Evolutionary conservation across 371 early-diverging fungal species (phyloP), one percentile per base, ranked within the genome.

Genomic region (Lichtheimia corymbifera): DNA sequence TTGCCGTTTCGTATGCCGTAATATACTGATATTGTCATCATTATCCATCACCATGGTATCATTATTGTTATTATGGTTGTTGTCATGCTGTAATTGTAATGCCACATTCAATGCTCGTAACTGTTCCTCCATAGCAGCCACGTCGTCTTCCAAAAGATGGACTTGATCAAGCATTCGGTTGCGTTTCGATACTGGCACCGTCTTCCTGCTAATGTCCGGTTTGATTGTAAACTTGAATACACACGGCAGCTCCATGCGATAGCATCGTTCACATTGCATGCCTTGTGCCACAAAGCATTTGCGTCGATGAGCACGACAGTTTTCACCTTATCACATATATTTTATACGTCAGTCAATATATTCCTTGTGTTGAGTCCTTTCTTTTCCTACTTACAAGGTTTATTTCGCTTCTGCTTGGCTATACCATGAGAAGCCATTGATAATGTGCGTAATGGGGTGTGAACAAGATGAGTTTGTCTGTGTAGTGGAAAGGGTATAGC

Each of bases 231-330:
- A 65, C 44, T 72, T 72, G 51, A 76, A 79, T 1, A 79, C 62
- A 53, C 80, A 79, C 7, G 70, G 49, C 18, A 71, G 47, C 43
- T 59, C 65, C 67, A 71, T 76, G 47, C 74, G 74, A 4, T 63
- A 49, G 59, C 80, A 79, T 40, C 80, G 68, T 50, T 74, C 72
- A 53, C 80, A 79, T 45, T 66, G 65, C 18, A 54, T 62, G 1
- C 70, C 73, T 55, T 74, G 60, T 13, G 57, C 27, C 11, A 74
- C 63, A 41, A 71, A 69, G 56, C 80, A 79, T 62, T 74, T 74
- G 24, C 80, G 66, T 27, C 80, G 71, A 63, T 79, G 80, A 20
- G 76, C 75, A 53, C 80, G 66, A 51, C 80, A 79, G 55, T 76
- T 72, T 59, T 79, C 80, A 55, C 80, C 80, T 79, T 27, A 9